Evolutionary conservation across 1,284 basidiomycete genomes (phyloP).

Genomic region (Cryptococcus sp.): DNA sequence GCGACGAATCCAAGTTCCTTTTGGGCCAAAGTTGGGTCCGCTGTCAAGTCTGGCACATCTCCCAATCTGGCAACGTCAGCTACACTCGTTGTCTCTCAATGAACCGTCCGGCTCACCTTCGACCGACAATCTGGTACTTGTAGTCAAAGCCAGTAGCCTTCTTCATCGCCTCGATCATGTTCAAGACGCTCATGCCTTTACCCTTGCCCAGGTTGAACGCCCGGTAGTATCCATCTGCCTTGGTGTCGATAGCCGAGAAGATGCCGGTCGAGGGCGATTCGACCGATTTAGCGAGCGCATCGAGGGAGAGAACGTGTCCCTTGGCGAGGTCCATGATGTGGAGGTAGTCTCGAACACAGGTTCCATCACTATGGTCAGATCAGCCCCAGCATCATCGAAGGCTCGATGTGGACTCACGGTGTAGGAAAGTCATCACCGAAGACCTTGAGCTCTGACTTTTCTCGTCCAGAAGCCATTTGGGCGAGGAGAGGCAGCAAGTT

Average conservation of each 20-base stretch:
- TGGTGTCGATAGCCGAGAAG: constrained; percentile 42
- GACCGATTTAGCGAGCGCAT: constrained; percentile 53
- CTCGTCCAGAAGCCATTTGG: constrained; percentile 90
- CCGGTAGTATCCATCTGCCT: constrained; percentile 58
- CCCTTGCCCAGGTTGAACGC: constrained; percentile 97
- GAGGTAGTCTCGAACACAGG: constrained; percentile 95
- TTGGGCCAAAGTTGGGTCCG: constrained; percentile 85
- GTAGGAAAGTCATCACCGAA: constrained; percentile 99
- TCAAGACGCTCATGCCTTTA: constrained; percentile 82
- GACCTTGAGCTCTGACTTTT: constrained; percentile 77
- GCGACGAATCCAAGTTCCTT: constrained; percentile 94
- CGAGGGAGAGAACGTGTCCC: constrained; percentile 87
- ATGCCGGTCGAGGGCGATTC: constrained; percentile 21
- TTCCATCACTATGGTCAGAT: constrained; percentile 63
- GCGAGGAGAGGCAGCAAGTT: constrained; percentile 92
- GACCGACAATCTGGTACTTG: constrained; percentile 81
- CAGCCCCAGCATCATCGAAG: not conserved
- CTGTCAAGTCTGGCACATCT: constrained; percentile 95
- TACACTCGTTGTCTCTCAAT: too few relatives aligned
- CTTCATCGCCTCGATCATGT: constrained; percentile 94
- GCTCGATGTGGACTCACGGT: constrained; percentile 52
- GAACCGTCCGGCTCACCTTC: constrained; percentile 80
- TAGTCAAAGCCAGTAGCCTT: constrained; percentile 84
- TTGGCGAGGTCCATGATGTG: constrained; percentile 93
- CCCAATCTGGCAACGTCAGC: constrained; percentile 58